Conservation (phyloP, 2,329 filamentous ascomycete genomes). For the Arthrobotrys conoides region DNA sequence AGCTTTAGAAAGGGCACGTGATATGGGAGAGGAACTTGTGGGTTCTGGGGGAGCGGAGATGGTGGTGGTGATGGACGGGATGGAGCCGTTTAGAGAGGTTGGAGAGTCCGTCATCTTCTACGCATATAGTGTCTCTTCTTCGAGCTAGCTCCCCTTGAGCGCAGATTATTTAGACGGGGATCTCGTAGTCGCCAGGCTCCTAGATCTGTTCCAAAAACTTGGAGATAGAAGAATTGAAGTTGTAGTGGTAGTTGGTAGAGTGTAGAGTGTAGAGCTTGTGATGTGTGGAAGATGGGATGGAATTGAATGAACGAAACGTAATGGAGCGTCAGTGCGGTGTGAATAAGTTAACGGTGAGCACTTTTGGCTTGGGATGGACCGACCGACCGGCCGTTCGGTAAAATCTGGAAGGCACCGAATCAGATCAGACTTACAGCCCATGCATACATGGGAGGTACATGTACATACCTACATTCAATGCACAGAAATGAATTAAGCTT, state of each 20-base stretch:
- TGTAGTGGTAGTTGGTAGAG: too few species aligned
- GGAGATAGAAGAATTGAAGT: too few species aligned
- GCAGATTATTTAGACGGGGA: too few species aligned
- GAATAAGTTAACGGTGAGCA: neutral
- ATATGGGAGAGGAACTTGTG: constrained; percentile 37
- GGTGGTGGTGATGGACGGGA: constrained; percentile 58
- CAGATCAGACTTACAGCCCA: neutral
- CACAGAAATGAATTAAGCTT: neutral
- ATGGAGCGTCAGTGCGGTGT: neutral
- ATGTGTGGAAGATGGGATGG: neutral
- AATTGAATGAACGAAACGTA: neutral
- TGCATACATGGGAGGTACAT: neutral
- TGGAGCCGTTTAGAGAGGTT: neutral
- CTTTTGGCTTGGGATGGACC: neutral
- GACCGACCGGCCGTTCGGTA: neutral
- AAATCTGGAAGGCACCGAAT: neutral
- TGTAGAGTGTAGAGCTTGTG: neutral
- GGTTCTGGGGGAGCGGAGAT: constrained; percentile 35
- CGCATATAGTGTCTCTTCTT: too few species aligned
- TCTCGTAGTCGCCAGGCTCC: neutral
- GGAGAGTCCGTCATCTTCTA: too few species aligned
- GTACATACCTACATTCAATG: neutral
- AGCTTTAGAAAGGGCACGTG: constrained; percentile 44
- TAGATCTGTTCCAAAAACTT: neutral
- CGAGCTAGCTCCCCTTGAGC: neutral